A percentile compares a stretch with the other conserved stretches of the same genome.
phyloP scores from a whole-genome alignment of 2,329 filamentous ascomycete genomes.

The Aureobasidium sp. region DNA sequence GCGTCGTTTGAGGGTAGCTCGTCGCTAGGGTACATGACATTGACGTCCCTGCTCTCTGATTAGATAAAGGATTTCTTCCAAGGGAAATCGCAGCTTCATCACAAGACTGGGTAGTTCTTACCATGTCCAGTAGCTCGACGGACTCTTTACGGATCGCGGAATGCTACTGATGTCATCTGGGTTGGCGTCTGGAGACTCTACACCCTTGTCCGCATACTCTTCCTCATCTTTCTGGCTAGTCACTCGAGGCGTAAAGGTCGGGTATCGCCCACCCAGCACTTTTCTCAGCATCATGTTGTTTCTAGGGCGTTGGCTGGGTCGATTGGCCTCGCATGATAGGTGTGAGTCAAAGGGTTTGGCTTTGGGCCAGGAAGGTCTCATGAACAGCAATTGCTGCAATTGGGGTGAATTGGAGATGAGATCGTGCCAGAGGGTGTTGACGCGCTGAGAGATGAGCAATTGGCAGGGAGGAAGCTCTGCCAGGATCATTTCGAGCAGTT shows the following conservation, averaged over 20 bases:
- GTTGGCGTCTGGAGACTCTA: background rate
- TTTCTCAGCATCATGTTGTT: constrained; percentile 29
- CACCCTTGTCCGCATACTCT: constrained; percentile 2
- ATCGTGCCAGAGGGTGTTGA: constrained; percentile 22
- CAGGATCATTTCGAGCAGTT: constrained; percentile 33
- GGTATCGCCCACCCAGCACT: constrained; percentile 27
- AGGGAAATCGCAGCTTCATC: background rate
- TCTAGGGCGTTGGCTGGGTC: constrained; percentile 24
- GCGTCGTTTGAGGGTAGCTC: constrained; percentile 15
- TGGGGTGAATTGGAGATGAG: constrained; percentile 22
- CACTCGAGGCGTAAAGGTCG: constrained; percentile 27
- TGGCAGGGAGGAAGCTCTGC: constrained; percentile 24
- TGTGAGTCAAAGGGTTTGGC: constrained; percentile 20
- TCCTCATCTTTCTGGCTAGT: constrained; percentile 19
- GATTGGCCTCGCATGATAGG: constrained; percentile 16
- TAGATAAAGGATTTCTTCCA: background rate
- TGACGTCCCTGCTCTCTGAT: constrained; percentile 19
- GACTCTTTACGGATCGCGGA: background rate
- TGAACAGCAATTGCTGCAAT: constrained; percentile 28
- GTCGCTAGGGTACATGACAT: constrained; percentile 25
- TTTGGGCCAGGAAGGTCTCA: constrained; percentile 27
- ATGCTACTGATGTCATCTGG: background rate
- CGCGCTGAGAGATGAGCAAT: constrained; percentile 28
- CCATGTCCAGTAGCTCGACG: constrained; percentile 26
- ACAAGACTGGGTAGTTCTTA: background rate